phyloP scores from a whole-genome alignment of 2,329 filamentous ascomycete genomes.

The Colletotrichum costaricense region DNA sequence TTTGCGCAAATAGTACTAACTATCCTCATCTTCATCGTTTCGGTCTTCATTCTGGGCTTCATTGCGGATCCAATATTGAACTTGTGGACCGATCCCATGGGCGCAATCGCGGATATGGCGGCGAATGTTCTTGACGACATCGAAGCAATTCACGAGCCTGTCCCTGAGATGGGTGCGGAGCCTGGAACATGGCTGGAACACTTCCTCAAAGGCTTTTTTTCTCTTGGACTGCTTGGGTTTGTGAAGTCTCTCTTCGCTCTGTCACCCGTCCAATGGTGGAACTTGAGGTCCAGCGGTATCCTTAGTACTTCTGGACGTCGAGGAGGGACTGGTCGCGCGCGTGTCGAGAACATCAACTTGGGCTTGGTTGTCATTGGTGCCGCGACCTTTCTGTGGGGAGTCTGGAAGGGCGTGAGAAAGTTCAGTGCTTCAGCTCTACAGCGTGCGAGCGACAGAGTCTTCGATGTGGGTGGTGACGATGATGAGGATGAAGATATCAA shows the following conservation, averaged over 20 bases:
- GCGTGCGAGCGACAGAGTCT: slow-evolving; percentile 80
- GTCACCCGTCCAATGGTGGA: slow-evolving; percentile 82
- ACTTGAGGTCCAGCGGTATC: slow-evolving; percentile 72
- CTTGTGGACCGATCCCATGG: slow-evolving; percentile 83
- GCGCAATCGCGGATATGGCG: slow-evolving; percentile 67
- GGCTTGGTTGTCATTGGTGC: slow-evolving; percentile 84
- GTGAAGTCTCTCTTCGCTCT: slow-evolving; percentile 82
- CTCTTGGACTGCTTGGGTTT: slow-evolving; percentile 86
- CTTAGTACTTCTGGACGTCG: slow-evolving; percentile 63
- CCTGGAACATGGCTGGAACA: slow-evolving; percentile 80
- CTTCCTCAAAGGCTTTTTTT: slow-evolving; percentile 90
- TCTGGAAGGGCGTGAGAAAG: slow-evolving; percentile 84
- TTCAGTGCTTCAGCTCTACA: slow-evolving; percentile 80
- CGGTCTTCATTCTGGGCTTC: slow-evolving; percentile 88
- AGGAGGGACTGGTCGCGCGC: slow-evolving; percentile 77
- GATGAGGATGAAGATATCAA: slow-evolving; percentile 64
- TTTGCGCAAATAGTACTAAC: slow-evolving; percentile 78
- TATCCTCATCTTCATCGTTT: slow-evolving; percentile 73
- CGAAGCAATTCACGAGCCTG: slow-evolving; percentile 45
- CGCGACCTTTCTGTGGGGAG: slow-evolving; percentile 82
- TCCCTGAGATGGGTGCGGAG: slow-evolving; percentile 57
- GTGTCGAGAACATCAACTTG: slow-evolving; percentile 83
- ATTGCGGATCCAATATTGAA: slow-evolving; percentile 93
- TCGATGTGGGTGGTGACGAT: slow-evolving; percentile 78
- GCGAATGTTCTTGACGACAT: slow-evolving; percentile 56